Evolutionary conservation across 2,329 filamentous ascomycete species (phyloP).

Genomic region (Colletotrichum somersetense): DNA sequence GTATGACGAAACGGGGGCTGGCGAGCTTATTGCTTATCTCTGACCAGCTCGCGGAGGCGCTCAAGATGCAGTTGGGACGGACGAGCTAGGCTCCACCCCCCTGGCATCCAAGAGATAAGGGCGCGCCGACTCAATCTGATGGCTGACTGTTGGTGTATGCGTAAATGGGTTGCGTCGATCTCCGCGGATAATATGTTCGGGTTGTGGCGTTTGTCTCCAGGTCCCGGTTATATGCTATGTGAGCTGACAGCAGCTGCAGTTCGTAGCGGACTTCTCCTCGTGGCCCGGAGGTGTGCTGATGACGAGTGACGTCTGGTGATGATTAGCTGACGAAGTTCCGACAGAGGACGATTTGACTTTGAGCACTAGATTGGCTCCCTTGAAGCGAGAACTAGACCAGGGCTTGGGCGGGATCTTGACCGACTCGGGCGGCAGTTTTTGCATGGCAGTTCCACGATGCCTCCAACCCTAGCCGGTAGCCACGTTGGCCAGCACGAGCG

Average conservation of each 20-base stretch:
- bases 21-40: slow-evolving; percentile 41
- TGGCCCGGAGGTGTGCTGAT: background rate
- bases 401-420: slow-evolving; percentile 1
- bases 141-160: slow-evolving; percentile 32
- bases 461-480: slow-evolving; percentile 4
- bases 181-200: slow-evolving; percentile 16
- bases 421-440: slow-evolving; percentile 17
- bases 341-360: slow-evolving; percentile 17
- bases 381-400: slow-evolving; percentile 1
- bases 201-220: slow-evolving; percentile 20
- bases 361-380: slow-evolving; percentile 28
- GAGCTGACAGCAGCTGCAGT: background rate
- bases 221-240: background rate
- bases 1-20: slow-evolving; percentile 35
- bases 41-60: slow-evolving; percentile 31
- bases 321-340: background rate
- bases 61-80: slow-evolving; percentile 36
- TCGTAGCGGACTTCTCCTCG: background rate
- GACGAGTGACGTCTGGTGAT: background rate
- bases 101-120: slow-evolving; percentile 42
- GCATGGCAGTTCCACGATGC: slow-evolving; percentile 28
- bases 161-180: slow-evolving; percentile 34
- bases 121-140: slow-evolving; percentile 17
- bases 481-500: slow-evolving; percentile 7
- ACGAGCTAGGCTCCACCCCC: slow-evolving; percentile 39